Base-by-base conservation (phyloP, 78 protist species). In the Dictyostelium purpureum region DNA sequence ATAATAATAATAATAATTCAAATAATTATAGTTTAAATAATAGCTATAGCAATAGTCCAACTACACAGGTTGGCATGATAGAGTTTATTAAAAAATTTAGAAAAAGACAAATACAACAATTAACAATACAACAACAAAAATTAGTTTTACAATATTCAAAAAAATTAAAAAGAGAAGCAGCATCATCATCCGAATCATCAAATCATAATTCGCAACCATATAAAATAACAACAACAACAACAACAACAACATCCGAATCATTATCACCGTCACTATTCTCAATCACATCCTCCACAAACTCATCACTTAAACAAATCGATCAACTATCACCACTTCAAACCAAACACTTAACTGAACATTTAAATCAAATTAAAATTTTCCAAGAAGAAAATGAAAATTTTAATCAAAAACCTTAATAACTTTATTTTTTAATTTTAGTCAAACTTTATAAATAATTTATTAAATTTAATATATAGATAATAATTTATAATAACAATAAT, bases 51-150 rank as follows among this genome's bases (percentile, higher is more conserved):
- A 54, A 54, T 54, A 54, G n/a, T 54, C n/a, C n/a, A n/a, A n/a
- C n/a, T n/a, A n/a, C n/a, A 63, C 33, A 38, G n/a, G 33, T 63
- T 28, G 71, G 71, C 18, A 63, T 63, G 71, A 63, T 63, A 18
- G 45, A 63, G 18, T 63, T 12, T 63, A 63, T 63, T 63, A 63
- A 63, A 63, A 63, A 33, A 35, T 63, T 63, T 63, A 63, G 71
- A 33, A 26, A 57, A 26, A 28, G 26, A 26, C 66, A 57, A 57
- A 11, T 57, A 26, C 66, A 57, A 57, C 66, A 57, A 57, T 35
- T 26, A 26, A 12, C 33, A 24, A 38, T 33, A 63, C 71, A 33
- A 63, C 71, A 63, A 63, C 71, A 63, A 18, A 38, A 63, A 63
- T 28, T 16, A 28, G 45, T 33, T 63, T 63, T 63, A 63, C 71